Evolutionary conservation across 2,329 filamentous ascomycete genomes (phyloP), one percentile per base, ranked within the genome.

Genomic region (Calonectria henricotiae): DNA sequence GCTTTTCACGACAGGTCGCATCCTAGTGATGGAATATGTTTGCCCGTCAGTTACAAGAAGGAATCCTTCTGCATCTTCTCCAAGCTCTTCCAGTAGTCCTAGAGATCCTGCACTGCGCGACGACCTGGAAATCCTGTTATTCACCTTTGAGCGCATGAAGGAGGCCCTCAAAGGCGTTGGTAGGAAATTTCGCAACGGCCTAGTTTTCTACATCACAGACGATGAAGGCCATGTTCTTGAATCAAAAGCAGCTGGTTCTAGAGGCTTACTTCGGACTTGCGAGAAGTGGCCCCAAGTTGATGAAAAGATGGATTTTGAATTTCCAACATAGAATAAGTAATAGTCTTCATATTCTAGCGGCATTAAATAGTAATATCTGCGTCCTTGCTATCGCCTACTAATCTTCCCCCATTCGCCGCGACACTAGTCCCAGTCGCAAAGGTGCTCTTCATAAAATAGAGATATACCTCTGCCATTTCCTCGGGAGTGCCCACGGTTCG

Each of bases 391-490:
- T 75, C 67, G 11, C 75, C 77, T 8, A 76, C 70, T 35, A 73
- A 65, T 25, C 73, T 68, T 13, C 80, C 79, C 4, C 77, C 75
- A 43, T 78, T 72, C 2, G 74, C 76, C 35, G 64, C 73, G 20
- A 82, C 74, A 15, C 80, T 69, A 1, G 76, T 74, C 0, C 82
- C 83, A 0, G 83, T 85, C 5, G 77, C 77, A 72, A 82, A 82
- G 1, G 75, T 77, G 70, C 85, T 82, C 74, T 82, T 85, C 82
- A 85, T 85, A 46, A 83, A 74, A 68, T 83, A 85, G 13, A 86
- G 49, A 67, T 85, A 86, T 12, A 81, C 80, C 73, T 86, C 85
- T 0, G 83, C 84, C 32, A 85, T 77, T 46, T 86, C 83, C 39
- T 84, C 82, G 0, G 83, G 79, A 30, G 74, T 76, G 1, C 79